Evolutionary conservation across 179 eudicot genomes (phyloP).

Genomic region (Silene noctiflora): DNA sequence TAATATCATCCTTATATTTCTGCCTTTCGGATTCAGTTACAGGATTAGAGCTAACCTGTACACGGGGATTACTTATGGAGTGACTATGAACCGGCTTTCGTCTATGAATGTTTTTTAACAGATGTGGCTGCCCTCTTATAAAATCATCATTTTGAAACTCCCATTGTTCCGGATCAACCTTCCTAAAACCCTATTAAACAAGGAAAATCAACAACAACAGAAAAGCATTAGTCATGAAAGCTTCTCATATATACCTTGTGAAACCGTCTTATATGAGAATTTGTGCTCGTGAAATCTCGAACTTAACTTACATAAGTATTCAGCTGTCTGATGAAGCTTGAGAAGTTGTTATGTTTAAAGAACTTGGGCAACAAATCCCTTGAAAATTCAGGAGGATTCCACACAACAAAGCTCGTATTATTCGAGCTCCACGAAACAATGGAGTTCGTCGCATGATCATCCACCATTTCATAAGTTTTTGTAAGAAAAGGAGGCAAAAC

Average conservation of each 20-base stretch:
- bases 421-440: conserved; percentile 69
- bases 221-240: too few species aligned
- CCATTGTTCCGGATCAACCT: conserved; percentile 85
- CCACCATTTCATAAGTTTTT: conserved; percentile 89
- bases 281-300: background rate
- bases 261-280: background rate
- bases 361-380: conserved; percentile 63
- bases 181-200: conserved; percentile 66
- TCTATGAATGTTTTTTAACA: conserved; percentile 69
- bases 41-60: conserved; percentile 43
- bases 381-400: conserved; percentile 67
- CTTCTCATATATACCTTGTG: too few species aligned
- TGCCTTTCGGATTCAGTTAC: conserved; percentile 63
- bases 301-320: conserved; percentile 60
- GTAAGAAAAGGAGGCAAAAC: conserved; percentile 69
- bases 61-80: conserved; percentile 47
- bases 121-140: conserved; percentile 63
- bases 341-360: conserved; percentile 87
- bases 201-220: background rate
- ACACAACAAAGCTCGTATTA: conserved; percentile 66
- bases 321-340: conserved; percentile 83
- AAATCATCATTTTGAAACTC: conserved; percentile 88
- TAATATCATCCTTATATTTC: conserved; percentile 49
- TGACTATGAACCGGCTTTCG: conserved; percentile 90
- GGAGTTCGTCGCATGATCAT: conserved; percentile 58